A percentile compares a stretch with the other conserved stretches of the same genome.
Evolutionary conservation across 768 basidiomycete species (phyloP).

Genomic region (Suillus lakei): DNA sequence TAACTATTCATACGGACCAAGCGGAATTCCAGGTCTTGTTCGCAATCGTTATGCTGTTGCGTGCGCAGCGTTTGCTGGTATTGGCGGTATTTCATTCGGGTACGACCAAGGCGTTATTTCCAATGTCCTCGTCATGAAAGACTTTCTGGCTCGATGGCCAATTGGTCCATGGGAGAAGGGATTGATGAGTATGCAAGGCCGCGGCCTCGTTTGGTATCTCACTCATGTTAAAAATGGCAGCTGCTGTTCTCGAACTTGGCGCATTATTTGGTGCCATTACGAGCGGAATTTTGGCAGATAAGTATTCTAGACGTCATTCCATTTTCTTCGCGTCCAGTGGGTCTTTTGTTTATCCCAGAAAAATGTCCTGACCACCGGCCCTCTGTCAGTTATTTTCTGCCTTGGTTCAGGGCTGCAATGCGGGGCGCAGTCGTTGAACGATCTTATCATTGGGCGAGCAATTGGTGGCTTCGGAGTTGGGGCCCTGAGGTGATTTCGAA

Average conservation of each 20-base stretch:
- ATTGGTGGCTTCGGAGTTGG: slow-evolving; percentile 86
- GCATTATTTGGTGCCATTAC: slow-evolving; percentile 76
- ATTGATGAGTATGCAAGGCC: slow-evolving; percentile 63
- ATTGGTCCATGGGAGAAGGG: slow-evolving; percentile 76
- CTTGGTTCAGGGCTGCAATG: slow-evolving; percentile 75
- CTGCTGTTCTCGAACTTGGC: slow-evolving; percentile 78
- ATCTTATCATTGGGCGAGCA: slow-evolving; percentile 71
- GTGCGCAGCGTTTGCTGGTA: slow-evolving; percentile 75
- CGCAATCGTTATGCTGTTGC: slow-evolving; percentile 68
- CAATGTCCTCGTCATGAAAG: slow-evolving; percentile 83
- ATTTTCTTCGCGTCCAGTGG: slow-evolving; percentile 72
- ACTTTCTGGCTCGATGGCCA: slow-evolving; percentile 72
- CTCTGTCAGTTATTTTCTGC: slow-evolving; percentile 62
- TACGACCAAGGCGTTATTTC: slow-evolving; percentile 89
- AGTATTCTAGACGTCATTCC: slow-evolving; percentile 65
- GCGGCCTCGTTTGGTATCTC: not conserved
- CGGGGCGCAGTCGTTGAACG: slow-evolving; percentile 55
- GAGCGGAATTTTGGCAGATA: slow-evolving; percentile 72
- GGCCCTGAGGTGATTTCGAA: slow-evolving; percentile 55
- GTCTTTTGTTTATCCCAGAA: slow-evolving; percentile 23
- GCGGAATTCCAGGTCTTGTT: slow-evolving; percentile 65
- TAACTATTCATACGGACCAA: slow-evolving; percentile 74
- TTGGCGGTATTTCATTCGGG: slow-evolving; percentile 80
- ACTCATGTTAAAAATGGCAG: slow-evolving; percentile 38
- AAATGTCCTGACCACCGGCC: not conserved